phyloP scores from a whole-genome alignment of 352 stramenopile genomes.

The Phytophthora niederhauseri region DNA sequence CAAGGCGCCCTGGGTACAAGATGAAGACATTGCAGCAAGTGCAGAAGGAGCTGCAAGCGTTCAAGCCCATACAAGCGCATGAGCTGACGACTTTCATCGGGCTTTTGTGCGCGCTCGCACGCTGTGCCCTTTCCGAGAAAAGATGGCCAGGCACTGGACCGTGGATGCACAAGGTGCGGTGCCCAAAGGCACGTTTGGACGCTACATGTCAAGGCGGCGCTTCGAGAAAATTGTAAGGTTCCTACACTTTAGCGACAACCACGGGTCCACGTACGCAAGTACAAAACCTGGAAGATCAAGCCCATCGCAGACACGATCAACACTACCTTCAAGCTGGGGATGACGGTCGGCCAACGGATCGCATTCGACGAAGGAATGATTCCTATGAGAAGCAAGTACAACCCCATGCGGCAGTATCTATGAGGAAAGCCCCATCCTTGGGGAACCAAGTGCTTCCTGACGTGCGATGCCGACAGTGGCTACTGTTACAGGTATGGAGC shows the following conservation, averaged over 20 bases:
- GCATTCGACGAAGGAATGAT: slow-evolving; percentile 17
- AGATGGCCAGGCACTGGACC: slow-evolving; percentile 9
- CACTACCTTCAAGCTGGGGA: background rate
- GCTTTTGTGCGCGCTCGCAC: slow-evolving; percentile 7
- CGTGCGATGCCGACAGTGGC: slow-evolving; percentile 4
- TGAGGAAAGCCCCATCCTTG: slow-evolving; percentile 8
- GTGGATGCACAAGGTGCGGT: slow-evolving; percentile 5
- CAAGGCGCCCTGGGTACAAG: slow-evolving; percentile 1
- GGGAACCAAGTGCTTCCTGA: slow-evolving; percentile 13
- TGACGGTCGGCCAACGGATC: background rate
- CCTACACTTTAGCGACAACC: background rate
- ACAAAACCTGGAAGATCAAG: background rate
- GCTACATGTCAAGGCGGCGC: background rate
- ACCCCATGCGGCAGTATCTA: slow-evolving; percentile 13
- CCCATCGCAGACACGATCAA: background rate
- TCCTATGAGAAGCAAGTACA: slow-evolving; percentile 13
- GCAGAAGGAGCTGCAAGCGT: slow-evolving; percentile 4
- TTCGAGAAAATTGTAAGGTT: background rate
- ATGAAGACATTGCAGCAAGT: slow-evolving; percentile 15
- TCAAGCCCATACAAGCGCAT: slow-evolving; percentile 3
- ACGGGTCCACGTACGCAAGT: background rate
- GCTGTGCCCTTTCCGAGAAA: slow-evolving; percentile 5
- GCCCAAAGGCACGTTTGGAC: slow-evolving; percentile 1
- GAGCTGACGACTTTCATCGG: slow-evolving; percentile 14
- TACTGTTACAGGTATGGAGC: slow-evolving; percentile 17